phyloP scores from a whole-genome alignment of 176 grass and related monocot species.

The Bothriochloa decipiens region DNA sequence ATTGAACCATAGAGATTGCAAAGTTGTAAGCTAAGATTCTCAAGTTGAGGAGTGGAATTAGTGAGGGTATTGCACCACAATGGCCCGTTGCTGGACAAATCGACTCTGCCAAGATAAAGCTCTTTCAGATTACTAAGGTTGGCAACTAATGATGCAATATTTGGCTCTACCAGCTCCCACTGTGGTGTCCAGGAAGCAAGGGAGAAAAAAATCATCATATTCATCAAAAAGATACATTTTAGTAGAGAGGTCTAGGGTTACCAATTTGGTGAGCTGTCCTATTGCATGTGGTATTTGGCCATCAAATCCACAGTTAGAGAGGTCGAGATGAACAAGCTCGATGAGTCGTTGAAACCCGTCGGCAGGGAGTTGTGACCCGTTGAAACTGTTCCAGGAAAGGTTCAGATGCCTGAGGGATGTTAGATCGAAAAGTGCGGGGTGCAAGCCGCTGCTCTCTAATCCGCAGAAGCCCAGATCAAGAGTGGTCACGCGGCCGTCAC shows the following conservation, averaged over 20 bases:
- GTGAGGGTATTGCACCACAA: constrained; percentile 37
- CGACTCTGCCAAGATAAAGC: constrained; percentile 40
- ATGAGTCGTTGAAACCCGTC: neutral
- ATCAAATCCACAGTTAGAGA: neutral
- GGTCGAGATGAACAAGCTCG: neutral
- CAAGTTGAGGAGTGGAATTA: constrained; percentile 38
- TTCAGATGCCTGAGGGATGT: neutral
- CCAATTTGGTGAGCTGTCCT: neutral
- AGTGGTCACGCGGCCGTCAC: neutral
- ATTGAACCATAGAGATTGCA: neutral
- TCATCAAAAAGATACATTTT: neutral
- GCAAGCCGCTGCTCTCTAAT: neutral
- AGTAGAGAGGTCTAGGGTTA: neutral
- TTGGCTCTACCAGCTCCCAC: constrained; percentile 11
- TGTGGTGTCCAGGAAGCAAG: neutral
- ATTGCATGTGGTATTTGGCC: neutral
- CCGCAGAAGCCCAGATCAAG: neutral
- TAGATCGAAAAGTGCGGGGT: neutral
- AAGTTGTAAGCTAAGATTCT: constrained; percentile 23
- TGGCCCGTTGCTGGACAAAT: constrained; percentile 34
- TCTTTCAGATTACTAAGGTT: constrained; percentile 46
- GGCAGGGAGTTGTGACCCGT: neutral
- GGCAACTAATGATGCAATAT: constrained; percentile 29
- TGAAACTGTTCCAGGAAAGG: neutral
- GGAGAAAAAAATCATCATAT: neutral